Base-by-base conservation (phyloP, 306 rosid species). In the Cicer yamashitae region DNA sequence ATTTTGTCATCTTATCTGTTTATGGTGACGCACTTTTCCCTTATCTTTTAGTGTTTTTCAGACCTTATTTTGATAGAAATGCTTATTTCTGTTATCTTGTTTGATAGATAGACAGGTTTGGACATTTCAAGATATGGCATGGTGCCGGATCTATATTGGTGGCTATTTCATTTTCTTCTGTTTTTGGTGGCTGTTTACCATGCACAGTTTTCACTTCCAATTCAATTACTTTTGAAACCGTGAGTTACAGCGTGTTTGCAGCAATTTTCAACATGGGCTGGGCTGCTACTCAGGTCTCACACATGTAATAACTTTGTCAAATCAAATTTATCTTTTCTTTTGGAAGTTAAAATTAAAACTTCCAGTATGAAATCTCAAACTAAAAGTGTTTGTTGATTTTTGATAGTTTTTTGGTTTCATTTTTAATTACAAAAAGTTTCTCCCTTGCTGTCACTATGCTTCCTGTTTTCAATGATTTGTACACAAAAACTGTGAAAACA, bases 241-340 rank as follows among this genome's bases (percentile, higher is more conserved):
- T 89, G 81, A 92, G 94, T 79, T 94, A 94, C 84, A 91, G 97
- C 70, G 37, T 84, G 40, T 91, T 94, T 85, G 98, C 98, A 6
- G 96, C 97, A 64, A 90, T 94, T 80, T 94, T 91, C 81, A 94
- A 94, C 62, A 65, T 94, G 13, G 98, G 98, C 57, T 94, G 98
- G 98, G 98, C 97, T 81, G 97, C 97, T 62, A 87, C 96, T 74
- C 97, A 94, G 87, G 98, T 94, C 77, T 88, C 97, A 5, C 98
- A 94, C 89, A 91, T 94, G 98, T 94, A 87, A 85, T 88, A 51
- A 75, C 82, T 75, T 83, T 22, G 38, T 56, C 34, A 30, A 67
- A 62, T 56, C 34, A 30, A 67, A 62, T 68, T 75, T 17, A 34
- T 80, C 12, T 74, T 70, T 63, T 70, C 30, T 11, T 13, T 67